Percentiles rank a stretch among this genome's conserved stretches.
Conservation (phyloP, 768 basidiomycete species). For the Glaciozyma martinii region DNA sequence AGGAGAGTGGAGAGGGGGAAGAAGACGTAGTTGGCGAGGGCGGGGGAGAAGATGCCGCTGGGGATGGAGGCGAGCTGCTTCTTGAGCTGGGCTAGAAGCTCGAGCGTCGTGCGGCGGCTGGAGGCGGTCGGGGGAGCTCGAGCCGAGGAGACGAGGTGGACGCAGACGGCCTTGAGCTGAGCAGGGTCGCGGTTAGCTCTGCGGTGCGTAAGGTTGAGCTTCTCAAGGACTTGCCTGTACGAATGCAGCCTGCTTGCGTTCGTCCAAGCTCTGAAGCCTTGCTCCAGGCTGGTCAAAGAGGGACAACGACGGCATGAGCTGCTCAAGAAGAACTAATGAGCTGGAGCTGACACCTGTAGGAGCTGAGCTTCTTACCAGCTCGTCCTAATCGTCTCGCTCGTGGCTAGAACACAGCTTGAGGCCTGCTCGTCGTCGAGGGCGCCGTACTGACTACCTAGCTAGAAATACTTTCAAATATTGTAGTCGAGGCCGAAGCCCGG, state of each 20-base stretch:
- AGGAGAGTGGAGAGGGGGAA: conserved; percentile 79
- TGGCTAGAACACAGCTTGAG: neutral
- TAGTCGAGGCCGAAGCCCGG: too few relatives aligned
- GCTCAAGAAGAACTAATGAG: neutral
- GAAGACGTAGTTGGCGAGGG: conserved; percentile 72
- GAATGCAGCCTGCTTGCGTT: conserved; percentile 10
- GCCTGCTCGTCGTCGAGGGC: too few relatives aligned
- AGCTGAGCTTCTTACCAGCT: neutral
- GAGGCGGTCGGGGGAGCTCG: conserved; percentile 48
- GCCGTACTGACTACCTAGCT: too few relatives aligned
- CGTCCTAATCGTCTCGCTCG: neutral
- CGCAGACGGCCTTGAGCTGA: conserved; percentile 63
- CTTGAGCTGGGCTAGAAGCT: conserved; percentile 50
- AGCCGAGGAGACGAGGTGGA: conserved; percentile 66
- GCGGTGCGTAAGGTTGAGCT: too few relatives aligned
- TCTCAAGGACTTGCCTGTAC: neutral
- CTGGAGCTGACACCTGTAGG: neutral
- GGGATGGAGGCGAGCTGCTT: conserved; percentile 46
- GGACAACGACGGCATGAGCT: neutral
- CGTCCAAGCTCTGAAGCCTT: neutral
- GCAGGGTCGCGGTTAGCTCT: too few relatives aligned
- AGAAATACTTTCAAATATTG: too few relatives aligned
- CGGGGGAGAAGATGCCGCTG: conserved; percentile 45
- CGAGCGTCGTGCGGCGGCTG: conserved; percentile 47
- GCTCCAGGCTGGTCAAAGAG: neutral